A percentile compares a stretch with the other conserved stretches of the same genome.
Evolutionary conservation across 495 filamentous ascomycete genomes (phyloP).

Genomic region (Penicillium salamii): DNA sequence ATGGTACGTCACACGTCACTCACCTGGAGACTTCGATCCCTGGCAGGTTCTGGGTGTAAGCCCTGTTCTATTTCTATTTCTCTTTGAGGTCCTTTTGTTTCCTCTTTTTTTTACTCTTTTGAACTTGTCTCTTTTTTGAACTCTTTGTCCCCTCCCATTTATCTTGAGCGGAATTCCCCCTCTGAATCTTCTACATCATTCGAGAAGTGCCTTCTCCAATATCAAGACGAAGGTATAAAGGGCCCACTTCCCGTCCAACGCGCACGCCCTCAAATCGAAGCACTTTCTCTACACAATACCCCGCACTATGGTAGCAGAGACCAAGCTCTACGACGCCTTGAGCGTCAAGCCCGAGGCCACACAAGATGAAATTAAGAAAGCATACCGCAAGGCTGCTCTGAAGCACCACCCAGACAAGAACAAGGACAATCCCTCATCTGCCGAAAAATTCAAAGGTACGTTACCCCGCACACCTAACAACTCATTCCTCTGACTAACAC

Average conservation of each 20-base stretch:
- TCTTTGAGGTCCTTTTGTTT: not conserved
- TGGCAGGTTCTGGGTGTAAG: not conserved
- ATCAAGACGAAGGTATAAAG: not conserved
- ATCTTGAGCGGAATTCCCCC: not conserved
- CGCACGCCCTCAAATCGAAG: not conserved
- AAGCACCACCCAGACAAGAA: conserved; percentile 98
- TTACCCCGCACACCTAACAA: conserved; percentile 19
- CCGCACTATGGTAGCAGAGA: conserved; percentile 74
- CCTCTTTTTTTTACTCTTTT: no score
- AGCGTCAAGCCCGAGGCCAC: conserved; percentile 72
- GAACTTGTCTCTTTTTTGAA: no score
- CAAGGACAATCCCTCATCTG: conserved; percentile 77
- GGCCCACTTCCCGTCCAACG: conserved; percentile 9
- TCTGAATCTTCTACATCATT: conserved; percentile 44
- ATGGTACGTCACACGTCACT: conserved; percentile 36
- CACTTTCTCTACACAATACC: conserved; percentile 5
- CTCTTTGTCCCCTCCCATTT: not conserved
- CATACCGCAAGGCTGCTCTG: conserved; percentile 86
- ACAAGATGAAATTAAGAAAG: conserved; percentile 97
- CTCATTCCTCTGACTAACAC: conserved; percentile 13
- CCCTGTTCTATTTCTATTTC: not conserved
- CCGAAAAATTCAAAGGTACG: conserved; percentile 82
- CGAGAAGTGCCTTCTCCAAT: conserved; percentile 21
- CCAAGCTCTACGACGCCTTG: conserved; percentile 78
- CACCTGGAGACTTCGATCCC: conserved; percentile 6